Conservation (phyloP, 2,329 filamentous ascomycete species). For the Nannizzia gypsea region DNA sequence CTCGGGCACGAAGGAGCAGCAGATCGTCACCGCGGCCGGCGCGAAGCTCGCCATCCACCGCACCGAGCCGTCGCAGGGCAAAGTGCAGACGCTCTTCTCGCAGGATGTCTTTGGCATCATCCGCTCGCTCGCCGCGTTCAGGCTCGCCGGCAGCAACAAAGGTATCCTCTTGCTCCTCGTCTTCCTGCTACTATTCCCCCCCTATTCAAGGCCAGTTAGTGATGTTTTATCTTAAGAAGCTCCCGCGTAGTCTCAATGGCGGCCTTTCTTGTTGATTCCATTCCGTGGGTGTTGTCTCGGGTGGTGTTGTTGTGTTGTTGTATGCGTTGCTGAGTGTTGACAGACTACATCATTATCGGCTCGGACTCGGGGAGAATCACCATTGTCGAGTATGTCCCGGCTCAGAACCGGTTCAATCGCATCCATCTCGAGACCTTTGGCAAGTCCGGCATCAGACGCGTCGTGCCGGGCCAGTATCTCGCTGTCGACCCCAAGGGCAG, state of each 20-base stretch:
- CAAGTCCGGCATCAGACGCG: conserved; percentile 86
- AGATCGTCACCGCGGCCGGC: conserved; percentile 87
- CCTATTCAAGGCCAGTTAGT: conserved; percentile 49
- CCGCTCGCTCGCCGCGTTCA: conserved; percentile 73
- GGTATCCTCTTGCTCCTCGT: conserved; percentile 52
- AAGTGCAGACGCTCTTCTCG: conserved; percentile 72
- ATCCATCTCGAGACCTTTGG: conserved; percentile 96
- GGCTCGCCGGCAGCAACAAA: conserved; percentile 87
- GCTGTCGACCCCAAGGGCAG: conserved; percentile 91
- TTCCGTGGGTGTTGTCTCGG: not conserved
- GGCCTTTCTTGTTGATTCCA: too few relatives aligned
- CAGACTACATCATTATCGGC: conserved; percentile 90
- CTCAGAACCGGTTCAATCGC: conserved; percentile 75
- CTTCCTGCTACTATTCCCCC: conserved; percentile 9
- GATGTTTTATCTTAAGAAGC: conserved; percentile 45
- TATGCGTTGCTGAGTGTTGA: conserved; percentile 35
- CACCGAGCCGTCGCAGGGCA: conserved; percentile 73
- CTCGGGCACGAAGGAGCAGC: conserved; percentile 90
- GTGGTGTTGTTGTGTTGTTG: conserved; percentile 8
- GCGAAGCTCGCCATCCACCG: conserved; percentile 80
- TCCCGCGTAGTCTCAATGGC: conserved; percentile 40
- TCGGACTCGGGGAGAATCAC: conserved; percentile 93
- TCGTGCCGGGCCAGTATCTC: conserved; percentile 90
- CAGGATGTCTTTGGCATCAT: conserved; percentile 97
- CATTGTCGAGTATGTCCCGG: conserved; percentile 79